phyloP scores from a whole-genome alignment of 768 basidiomycete species.

The Lactarius hatsudake region DNA sequence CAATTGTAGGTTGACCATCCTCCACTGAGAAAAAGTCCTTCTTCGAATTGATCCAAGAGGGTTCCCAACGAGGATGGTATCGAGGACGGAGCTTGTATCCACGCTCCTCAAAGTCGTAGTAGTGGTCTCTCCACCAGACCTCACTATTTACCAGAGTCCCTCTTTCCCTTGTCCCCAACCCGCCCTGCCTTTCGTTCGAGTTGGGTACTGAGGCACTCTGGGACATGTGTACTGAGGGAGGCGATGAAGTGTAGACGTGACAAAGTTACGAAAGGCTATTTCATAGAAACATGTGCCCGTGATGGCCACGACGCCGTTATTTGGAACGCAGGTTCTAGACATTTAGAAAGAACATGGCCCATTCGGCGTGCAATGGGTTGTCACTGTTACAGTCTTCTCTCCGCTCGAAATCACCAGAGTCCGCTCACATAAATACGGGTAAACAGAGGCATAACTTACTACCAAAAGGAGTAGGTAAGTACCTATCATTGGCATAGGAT shows the following conservation, averaged over 20 bases:
- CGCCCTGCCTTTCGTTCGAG: not conserved
- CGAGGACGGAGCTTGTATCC: constrained; percentile 25
- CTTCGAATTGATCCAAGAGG: constrained; percentile 10
- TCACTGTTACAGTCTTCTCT: too few species aligned
- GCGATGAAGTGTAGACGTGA: not conserved
- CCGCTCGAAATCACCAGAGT: too few species aligned
- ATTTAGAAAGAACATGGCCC: not conserved
- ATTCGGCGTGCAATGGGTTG: too few species aligned
- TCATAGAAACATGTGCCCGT: not conserved
- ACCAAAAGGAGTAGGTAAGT: too few species aligned
- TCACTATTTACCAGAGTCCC: constrained; percentile 17
- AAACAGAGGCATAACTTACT: too few species aligned
- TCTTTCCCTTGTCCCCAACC: not conserved
- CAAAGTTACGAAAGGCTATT: not conserved
- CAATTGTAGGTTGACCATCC: constrained; percentile 19
- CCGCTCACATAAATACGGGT: too few species aligned
- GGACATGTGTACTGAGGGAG: not conserved
- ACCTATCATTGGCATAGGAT: too few species aligned
- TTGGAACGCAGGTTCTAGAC: not conserved
- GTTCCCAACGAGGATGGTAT: constrained; percentile 17
- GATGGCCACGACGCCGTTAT: not conserved
- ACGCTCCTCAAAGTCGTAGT: not conserved
- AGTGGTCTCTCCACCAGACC: constrained; percentile 20
- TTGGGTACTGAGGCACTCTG: not conserved
- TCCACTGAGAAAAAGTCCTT: constrained; percentile 13